Evolutionary conservation across 495 filamentous ascomycete species (phyloP).

Genomic region (Podospora appendiculata): DNA sequence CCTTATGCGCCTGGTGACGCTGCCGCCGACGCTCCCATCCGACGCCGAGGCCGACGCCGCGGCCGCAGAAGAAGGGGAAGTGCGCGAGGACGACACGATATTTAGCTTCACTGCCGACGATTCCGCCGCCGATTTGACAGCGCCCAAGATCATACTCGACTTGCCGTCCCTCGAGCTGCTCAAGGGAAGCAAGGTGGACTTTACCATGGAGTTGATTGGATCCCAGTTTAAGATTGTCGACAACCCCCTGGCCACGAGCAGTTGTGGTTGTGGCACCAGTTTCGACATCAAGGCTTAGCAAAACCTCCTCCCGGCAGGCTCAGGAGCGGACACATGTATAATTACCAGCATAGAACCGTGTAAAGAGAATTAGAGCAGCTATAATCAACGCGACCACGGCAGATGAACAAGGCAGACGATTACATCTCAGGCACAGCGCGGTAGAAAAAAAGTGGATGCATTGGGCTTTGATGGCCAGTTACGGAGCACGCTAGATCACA

Average conservation of each 20-base stretch:
- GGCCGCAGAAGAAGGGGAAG: neutral
- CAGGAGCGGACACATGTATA: neutral
- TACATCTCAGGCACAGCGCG: too few species aligned
- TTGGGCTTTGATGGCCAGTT: constrained; percentile 14
- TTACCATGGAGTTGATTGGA: constrained; percentile 93
- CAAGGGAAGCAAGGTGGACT: constrained; percentile 90
- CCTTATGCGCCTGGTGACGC: constrained; percentile 72
- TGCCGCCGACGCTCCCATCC: constrained; percentile 33
- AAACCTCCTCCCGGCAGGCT: neutral
- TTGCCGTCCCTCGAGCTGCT: constrained; percentile 78
- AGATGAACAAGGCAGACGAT: too few species aligned
- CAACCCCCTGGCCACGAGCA: constrained; percentile 84
- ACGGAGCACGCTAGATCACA: constrained; percentile 15
- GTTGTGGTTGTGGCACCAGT: constrained; percentile 95
- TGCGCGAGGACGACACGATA: constrained; percentile 68
- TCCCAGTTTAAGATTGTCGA: constrained; percentile 96
- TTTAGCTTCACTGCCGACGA: constrained; percentile 27
- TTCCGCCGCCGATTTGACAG: constrained; percentile 5
- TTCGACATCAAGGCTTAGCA: constrained; percentile 74
- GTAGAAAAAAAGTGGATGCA: constrained; percentile 5
- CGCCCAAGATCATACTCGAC: constrained; percentile 84
- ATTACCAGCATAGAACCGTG: neutral
- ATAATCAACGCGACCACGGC: too few species aligned
- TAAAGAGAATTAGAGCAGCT: too few species aligned
- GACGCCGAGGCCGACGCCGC: constrained; percentile 16